Evolutionary conservation across 768 basidiomycete genomes (phyloP).

Genomic region (Guyanaporus albipodus): DNA sequence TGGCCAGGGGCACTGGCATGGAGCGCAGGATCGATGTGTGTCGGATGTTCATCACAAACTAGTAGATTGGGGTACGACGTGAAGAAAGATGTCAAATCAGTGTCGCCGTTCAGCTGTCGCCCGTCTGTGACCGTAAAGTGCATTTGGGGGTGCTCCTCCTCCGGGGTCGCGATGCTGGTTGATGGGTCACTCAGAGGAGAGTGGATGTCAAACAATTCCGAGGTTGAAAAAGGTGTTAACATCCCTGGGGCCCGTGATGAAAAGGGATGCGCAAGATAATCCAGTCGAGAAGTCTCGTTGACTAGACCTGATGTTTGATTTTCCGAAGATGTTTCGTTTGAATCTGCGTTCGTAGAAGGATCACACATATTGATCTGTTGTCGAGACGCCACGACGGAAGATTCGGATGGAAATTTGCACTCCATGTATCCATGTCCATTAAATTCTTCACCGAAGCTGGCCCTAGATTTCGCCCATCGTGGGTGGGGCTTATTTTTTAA

Average conservation of each 20-base stretch:
- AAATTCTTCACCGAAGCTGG: constrained; percentile 23
- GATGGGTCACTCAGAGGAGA: constrained; percentile 29
- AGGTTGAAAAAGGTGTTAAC: constrained; percentile 16
- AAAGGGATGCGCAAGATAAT: constrained; percentile 29
- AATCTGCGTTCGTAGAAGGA: background rate
- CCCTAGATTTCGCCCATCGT: constrained; percentile 44
- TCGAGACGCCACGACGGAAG: constrained; percentile 3
- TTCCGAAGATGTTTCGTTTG: constrained; percentile 5
- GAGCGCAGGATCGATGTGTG: constrained; percentile 8
- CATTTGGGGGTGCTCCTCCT: constrained; percentile 39
- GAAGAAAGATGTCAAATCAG: constrained; percentile 42
- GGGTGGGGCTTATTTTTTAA: constrained; percentile 73
- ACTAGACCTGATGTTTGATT: constrained; percentile 1
- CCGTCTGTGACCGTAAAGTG: constrained; percentile 27
- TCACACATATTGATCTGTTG: constrained; percentile 2
- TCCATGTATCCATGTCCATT: constrained; percentile 22
- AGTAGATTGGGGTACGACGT: constrained; percentile 30
- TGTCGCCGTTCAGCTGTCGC: constrained; percentile 32
- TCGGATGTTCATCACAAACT: constrained; percentile 12
- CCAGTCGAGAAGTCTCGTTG: constrained; percentile 13
- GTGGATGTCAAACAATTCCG: constrained; percentile 18
- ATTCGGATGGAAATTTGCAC: constrained; percentile 18
- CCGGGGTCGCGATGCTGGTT: constrained; percentile 40
- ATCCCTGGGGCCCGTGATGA: constrained; percentile 31
- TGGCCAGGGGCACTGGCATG: background rate